Conservation (phyloP, 257 asterid genomes). For the Asclepias syriaca region DNA sequence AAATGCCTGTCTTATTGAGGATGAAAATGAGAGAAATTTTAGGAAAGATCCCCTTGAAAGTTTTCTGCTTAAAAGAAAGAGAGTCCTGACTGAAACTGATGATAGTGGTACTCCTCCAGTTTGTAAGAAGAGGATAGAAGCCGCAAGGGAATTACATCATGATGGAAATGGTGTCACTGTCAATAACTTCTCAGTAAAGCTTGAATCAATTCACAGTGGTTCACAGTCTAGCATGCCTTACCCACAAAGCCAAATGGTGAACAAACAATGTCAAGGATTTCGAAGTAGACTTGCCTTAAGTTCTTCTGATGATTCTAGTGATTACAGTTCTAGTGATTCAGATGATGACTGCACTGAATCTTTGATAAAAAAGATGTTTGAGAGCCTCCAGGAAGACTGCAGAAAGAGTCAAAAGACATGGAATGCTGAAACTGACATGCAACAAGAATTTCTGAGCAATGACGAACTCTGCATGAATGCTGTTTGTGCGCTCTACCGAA, state of each 20-base stretch:
- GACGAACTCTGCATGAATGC: constrained; percentile 12
- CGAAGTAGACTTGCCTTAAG: neutral
- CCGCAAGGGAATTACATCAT: too few species aligned
- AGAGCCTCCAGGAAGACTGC: neutral
- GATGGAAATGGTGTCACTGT: too few species aligned
- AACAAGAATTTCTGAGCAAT: neutral
- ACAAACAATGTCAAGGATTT: neutral
- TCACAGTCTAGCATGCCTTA: too few species aligned
- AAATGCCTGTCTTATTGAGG: neutral
- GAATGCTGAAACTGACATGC: constrained; percentile 4
- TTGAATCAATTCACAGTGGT: too few species aligned
- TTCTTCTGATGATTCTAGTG: neutral
- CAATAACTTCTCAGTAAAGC: too few species aligned
- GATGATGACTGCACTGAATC: constrained; percentile 6
- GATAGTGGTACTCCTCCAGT: neutral
- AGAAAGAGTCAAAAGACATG: neutral
- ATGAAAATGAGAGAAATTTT: neutral
- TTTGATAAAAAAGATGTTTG: neutral
- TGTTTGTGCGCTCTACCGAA: constrained; percentile 8
- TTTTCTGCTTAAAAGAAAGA: constrained; percentile 11
- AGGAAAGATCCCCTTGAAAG: neutral
- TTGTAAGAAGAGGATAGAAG: too few species aligned
- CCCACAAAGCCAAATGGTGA: neutral
- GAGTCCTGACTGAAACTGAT: constrained; percentile 7
- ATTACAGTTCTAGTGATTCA: constrained; percentile 18